Conservation (phyloP, 164 flowering plant genomes). For the Chloranthus sessilifolius region DNA sequence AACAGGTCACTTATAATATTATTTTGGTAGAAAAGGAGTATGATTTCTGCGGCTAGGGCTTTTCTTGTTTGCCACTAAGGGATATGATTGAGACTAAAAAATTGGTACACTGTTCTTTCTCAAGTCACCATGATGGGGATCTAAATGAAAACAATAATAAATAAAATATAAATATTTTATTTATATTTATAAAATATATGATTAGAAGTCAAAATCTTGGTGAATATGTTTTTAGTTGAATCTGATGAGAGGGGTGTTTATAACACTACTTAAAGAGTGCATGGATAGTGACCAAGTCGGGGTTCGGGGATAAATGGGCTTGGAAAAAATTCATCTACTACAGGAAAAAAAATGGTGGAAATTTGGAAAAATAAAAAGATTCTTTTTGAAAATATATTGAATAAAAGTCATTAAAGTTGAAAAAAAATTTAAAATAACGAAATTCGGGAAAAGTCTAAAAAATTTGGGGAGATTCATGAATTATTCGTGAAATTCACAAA, state of each 20-base stretch:
- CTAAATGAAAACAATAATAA: neutral
- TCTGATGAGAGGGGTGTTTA: no score
- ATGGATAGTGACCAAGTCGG: no score
- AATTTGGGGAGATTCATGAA: no score
- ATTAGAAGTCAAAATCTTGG: no score
- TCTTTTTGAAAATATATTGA: neutral
- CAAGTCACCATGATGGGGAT: conserved; percentile 6
- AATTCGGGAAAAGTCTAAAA: no score
- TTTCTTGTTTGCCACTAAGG: conserved; percentile 31
- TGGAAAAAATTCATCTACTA: conserved; percentile 2
- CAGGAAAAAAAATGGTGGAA: neutral
- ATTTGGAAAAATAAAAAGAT: neutral
- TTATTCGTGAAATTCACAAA: no score
- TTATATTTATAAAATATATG: no score
- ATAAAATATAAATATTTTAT: neutral
- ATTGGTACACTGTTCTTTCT: conserved; percentile 13
- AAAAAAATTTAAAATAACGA: no score
- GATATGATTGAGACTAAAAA: conserved; percentile 23
- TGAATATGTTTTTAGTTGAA: no score
- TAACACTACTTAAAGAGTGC: conserved; percentile 1
- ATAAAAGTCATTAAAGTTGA: no score
- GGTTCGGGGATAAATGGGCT: no score
- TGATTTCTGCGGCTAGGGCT: conserved; percentile 5
- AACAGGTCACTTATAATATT: no score
- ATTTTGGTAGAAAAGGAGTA: neutral